A percentile compares a stretch with the other conserved stretches of the same genome.
Evolutionary conservation across 306 rosid genomes (phyloP).

Genomic region (Begonia masoniana): DNA sequence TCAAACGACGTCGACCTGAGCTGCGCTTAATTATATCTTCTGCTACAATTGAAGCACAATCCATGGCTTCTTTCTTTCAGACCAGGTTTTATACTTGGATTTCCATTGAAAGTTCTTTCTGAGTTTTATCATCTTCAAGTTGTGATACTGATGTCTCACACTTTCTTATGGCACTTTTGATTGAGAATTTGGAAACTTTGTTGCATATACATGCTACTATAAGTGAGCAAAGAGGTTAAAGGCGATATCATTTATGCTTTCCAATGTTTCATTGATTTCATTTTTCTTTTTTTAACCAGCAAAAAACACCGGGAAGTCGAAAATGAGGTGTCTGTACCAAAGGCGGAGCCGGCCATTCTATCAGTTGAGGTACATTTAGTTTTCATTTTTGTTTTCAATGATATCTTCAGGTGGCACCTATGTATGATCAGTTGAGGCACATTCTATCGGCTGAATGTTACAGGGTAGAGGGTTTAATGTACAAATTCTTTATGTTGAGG

Average conservation of each 20-base stretch:
- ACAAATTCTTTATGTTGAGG: conserved; percentile 67
- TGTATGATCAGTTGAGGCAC: conserved; percentile 1
- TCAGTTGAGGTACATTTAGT: conserved; percentile 63
- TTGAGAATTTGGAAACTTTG: too few relatives aligned
- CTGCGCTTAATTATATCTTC: conserved; percentile 78
- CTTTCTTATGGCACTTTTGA: too few relatives aligned
- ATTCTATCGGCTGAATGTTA: conserved; percentile 11
- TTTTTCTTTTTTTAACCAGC: conserved; percentile 24
- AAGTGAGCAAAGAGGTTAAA: too few relatives aligned
- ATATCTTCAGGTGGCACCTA: not conserved
- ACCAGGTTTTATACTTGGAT: conserved; percentile 36
- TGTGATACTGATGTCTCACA: too few relatives aligned
- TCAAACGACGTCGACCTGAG: conserved; percentile 78
- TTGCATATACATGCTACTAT: too few relatives aligned
- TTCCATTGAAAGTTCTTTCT: not conserved
- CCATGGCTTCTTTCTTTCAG: conserved; percentile 64
- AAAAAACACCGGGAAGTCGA: conserved; percentile 47
- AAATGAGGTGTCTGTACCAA: conserved; percentile 33
- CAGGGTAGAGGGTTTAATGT: conserved; percentile 95
- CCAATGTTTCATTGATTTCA: not conserved
- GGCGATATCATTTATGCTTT: too few relatives aligned
- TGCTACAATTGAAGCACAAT: conserved; percentile 92
- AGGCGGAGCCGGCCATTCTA: conserved; percentile 60
- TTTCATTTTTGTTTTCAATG: conserved; percentile 5
- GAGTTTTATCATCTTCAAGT: too few relatives aligned